These are phyloP conservation scores for Edaphochlamys debaryana DNA, from an alignment of 139 green algal species.

Conservation along the genomic window DNA sequence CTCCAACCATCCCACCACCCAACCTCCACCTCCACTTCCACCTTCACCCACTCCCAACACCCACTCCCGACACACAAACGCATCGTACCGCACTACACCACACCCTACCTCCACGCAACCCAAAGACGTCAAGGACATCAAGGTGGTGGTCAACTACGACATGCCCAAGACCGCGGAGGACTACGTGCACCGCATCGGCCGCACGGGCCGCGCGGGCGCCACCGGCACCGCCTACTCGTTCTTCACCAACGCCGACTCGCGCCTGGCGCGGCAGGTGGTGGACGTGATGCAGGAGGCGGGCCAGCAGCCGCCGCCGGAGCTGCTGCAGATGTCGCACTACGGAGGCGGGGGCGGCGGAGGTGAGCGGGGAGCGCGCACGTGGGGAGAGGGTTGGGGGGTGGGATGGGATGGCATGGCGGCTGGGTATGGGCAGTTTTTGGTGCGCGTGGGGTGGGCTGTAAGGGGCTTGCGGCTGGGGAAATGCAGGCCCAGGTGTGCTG, in stretches of 20 bases:
- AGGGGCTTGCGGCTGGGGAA: too few species aligned
- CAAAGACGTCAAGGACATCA: slow-evolving; percentile 93
- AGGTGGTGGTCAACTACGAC: slow-evolving; percentile 91
- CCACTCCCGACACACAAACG: too few species aligned
- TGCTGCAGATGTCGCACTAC: slow-evolving; percentile 41
- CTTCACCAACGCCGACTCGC: slow-evolving; percentile 82
- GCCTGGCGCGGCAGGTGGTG: slow-evolving; percentile 78
- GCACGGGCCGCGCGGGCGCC: slow-evolving; percentile 90
- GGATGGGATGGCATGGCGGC: too few species aligned
- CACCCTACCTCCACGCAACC: too few species aligned
- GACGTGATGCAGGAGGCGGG: slow-evolving; percentile 82
- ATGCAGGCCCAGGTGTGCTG: too few species aligned
- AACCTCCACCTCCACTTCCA: too few species aligned
- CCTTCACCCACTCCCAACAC: too few species aligned
- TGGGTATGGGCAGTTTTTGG: too few species aligned
- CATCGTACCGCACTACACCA: too few species aligned
- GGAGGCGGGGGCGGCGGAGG: slow-evolving; percentile 43
- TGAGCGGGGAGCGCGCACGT: too few species aligned
- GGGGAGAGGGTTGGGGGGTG: not conserved
- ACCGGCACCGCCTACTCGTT: slow-evolving; percentile 83
- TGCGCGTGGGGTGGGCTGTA: too few species aligned
- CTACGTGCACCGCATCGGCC: slow-evolving; percentile 92
- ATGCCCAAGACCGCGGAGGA: slow-evolving; percentile 91
- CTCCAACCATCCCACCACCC: too few species aligned
- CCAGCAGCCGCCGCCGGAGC: slow-evolving; percentile 59